Evolutionary conservation across 805 yeast genomes (phyloP).

Genomic region (Candida suzukii): DNA sequence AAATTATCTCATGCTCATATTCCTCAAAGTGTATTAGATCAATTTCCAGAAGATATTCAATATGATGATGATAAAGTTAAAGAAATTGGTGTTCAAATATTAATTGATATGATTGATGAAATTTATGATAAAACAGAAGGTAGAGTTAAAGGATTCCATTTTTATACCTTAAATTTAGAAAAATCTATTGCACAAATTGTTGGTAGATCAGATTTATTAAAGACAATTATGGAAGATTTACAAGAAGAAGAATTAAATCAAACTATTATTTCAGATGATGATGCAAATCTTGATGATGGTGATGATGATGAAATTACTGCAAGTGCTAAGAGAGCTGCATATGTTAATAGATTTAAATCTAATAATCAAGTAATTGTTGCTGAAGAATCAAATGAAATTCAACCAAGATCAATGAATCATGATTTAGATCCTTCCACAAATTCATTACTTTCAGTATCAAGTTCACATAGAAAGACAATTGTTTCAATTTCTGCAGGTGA

Average conservation of each 20-base stretch:
- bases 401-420: background rate
- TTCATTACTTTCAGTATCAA: constrained; percentile 3
- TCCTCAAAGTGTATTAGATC: constrained; percentile 47
- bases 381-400: background rate
- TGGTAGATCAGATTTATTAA: constrained; percentile 49
- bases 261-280: constrained; percentile 24
- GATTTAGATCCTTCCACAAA: background rate
- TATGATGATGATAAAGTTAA: constrained; percentile 79
- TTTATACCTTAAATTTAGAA: constrained; percentile 88
- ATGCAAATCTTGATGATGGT: constrained; percentile 24
- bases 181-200: constrained; percentile 85
- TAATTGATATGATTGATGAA: constrained; percentile 55
- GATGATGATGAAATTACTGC: constrained; percentile 18
- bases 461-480: constrained; percentile 44
- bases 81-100: constrained; percentile 69
- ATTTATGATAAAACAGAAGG: constrained; percentile 48
- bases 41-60: constrained; percentile 49
- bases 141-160: constrained; percentile 77
- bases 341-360: constrained; percentile 22
- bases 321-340: constrained; percentile 30
- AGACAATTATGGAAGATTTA: constrained; percentile 36
- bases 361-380: constrained; percentile 25
- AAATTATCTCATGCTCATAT: constrained; percentile 81
- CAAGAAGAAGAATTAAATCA: constrained; percentile 35
- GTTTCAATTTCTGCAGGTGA: constrained; percentile 79